These are phyloP conservation scores for Protomyces pachydermus DNA, from an alignment of 1,139 yeast genomes.

Conservation along the genomic window DNA sequence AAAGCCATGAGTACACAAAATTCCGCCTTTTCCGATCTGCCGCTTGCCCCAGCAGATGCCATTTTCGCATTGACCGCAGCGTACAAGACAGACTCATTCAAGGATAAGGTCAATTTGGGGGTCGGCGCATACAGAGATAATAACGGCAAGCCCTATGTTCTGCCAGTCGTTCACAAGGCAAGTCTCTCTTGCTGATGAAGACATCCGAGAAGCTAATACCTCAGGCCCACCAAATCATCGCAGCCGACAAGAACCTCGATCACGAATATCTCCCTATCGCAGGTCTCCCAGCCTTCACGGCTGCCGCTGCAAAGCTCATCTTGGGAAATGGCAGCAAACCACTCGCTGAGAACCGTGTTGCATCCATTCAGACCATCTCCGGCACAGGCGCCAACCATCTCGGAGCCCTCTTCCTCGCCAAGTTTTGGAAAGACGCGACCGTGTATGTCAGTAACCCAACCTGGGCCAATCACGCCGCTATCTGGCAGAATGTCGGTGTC, in stretches of 20 bases:
- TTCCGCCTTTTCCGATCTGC: constrained; percentile 33
- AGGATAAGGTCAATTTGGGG: constrained; percentile 57
- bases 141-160: constrained; percentile 78
- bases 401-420: constrained; percentile 65
- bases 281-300: constrained; percentile 69
- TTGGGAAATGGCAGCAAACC: constrained; percentile 49
- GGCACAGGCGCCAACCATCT: constrained; percentile 96
- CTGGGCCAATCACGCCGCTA: constrained; percentile 92
- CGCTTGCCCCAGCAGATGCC: constrained; percentile 43
- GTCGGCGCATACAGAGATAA: constrained; percentile 92
- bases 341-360: constrained; percentile 33
- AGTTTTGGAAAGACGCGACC: constrained; percentile 49
- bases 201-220: constrained; percentile 38
- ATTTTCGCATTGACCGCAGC: constrained; percentile 75
- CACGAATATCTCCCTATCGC: constrained; percentile 87
- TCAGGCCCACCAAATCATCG: constrained; percentile 54
- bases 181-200: constrained; percentile 46
- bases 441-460: constrained; percentile 85
- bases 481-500: constrained; percentile 64
- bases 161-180: constrained; percentile 77
- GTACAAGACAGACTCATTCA: constrained; percentile 47
- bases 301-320: constrained; percentile 71
- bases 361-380: constrained; percentile 78
- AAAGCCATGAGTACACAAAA: neutral
- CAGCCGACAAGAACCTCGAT: constrained; percentile 60